phyloP scores from a whole-genome alignment of 2,329 filamentous ascomycete genomes.

The Neurospora sp. region DNA sequence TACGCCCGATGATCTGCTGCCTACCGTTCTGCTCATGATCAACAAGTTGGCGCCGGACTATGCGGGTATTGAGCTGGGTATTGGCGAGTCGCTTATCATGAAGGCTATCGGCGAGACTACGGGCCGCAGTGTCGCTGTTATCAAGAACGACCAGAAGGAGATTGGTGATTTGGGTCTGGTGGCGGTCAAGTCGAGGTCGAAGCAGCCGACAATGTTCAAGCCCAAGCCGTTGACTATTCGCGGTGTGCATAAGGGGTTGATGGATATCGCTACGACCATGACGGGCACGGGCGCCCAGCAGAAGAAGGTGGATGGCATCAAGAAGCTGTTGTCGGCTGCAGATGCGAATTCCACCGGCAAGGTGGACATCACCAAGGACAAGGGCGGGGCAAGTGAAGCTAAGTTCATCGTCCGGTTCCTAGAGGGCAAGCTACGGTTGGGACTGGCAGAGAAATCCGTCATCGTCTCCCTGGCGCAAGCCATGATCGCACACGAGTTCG shows the following conservation, averaged over 20 bases:
- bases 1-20: slow-evolving; percentile 77
- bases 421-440: slow-evolving; percentile 86
- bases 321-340: slow-evolving; percentile 87
- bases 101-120: slow-evolving; percentile 95
- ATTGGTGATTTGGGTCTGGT: slow-evolving; percentile 93
- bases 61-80: slow-evolving; percentile 92
- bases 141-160: slow-evolving; percentile 92
- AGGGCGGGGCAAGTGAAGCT: slow-evolving; percentile 87
- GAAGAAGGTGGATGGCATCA: slow-evolving; percentile 88
- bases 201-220: slow-evolving; percentile 97
- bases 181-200: slow-evolving; percentile 88
- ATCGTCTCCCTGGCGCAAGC: slow-evolving; percentile 86
- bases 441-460: slow-evolving; percentile 85
- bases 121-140: slow-evolving; percentile 75
- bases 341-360: slow-evolving; percentile 66
- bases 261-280: slow-evolving; percentile 71
- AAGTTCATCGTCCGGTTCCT: slow-evolving; percentile 90
- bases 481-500: slow-evolving; percentile 72
- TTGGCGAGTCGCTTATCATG: slow-evolving; percentile 97
- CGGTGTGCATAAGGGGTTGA: slow-evolving; percentile 78
- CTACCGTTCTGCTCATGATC: slow-evolving; percentile 90
- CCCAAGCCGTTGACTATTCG: slow-evolving; percentile 81
- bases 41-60: slow-evolving; percentile 97
- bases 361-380: slow-evolving; percentile 84
- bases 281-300: slow-evolving; percentile 81